Evolutionary conservation across 495 filamentous ascomycete species (phyloP).

Genomic region (Penicillium salamii): DNA sequence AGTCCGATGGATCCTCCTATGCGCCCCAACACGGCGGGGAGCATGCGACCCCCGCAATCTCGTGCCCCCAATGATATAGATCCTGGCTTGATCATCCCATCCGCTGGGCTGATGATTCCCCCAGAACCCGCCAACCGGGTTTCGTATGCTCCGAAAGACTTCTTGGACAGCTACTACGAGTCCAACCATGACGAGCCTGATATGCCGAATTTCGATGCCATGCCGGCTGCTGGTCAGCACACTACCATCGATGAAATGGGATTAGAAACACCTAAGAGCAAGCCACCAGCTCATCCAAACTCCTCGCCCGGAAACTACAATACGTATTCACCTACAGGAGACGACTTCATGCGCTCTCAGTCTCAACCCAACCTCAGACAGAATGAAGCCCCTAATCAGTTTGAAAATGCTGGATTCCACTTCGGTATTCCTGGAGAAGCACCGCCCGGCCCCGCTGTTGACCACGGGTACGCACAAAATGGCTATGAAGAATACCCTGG

Average conservation of each 20-base stretch:
- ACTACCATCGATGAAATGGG: constrained; percentile 51
- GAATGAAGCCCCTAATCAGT: constrained; percentile 49
- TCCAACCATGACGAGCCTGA: constrained; percentile 44
- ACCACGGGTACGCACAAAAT: constrained; percentile 16
- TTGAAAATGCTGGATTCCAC: constrained; percentile 49
- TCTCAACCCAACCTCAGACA: constrained; percentile 67
- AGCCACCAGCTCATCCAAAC: constrained; percentile 17
- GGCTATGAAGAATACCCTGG: constrained; percentile 6
- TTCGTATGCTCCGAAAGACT: constrained; percentile 31
- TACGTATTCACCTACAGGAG: constrained; percentile 33
- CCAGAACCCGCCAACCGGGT: constrained; percentile 21
- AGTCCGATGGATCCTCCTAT: constrained; percentile 18
- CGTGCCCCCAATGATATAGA: constrained; percentile 16
- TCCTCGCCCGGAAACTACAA: constrained; percentile 29
- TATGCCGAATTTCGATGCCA: constrained; percentile 73
- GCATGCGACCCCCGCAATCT: constrained; percentile 14
- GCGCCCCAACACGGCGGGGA: constrained; percentile 28
- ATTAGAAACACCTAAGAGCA: constrained; percentile 30
- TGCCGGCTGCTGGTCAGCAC: constrained; percentile 39
- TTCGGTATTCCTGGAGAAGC: constrained; percentile 69
- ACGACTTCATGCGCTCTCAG: constrained; percentile 47
- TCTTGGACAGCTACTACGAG: constrained; percentile 43
- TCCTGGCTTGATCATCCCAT: constrained; percentile 14
- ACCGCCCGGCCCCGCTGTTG: constrained; percentile 46
- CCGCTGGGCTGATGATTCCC: constrained; percentile 1